A percentile compares a stretch with the other conserved stretches of the same genome.
phyloP scores from a whole-genome alignment of 2,329 filamentous ascomycete genomes.

The Drechmeria coniospora region DNA sequence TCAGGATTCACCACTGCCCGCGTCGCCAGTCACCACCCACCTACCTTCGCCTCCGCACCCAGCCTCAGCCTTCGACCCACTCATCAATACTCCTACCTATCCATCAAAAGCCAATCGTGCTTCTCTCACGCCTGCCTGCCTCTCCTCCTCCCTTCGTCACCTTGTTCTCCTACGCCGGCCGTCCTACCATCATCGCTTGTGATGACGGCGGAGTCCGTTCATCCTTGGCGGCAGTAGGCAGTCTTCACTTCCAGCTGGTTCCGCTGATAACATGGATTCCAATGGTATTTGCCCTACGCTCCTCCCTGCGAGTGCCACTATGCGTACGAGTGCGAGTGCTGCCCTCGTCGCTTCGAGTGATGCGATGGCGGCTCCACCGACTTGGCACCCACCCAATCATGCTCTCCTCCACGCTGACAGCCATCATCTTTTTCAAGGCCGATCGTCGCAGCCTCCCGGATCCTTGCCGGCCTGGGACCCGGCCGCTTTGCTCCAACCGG shows the following conservation, averaged over 20 bases:
- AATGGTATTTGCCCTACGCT: constrained; percentile 5
- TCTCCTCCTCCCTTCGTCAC: background rate
- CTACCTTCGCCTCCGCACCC: too few species aligned
- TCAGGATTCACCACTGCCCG: too few species aligned
- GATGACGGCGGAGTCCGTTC: background rate
- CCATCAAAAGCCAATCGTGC: background rate
- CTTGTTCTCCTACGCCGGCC: background rate
- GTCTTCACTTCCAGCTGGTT: background rate
- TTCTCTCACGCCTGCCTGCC: constrained; percentile 2
- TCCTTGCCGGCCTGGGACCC: constrained; percentile 24
- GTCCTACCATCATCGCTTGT: background rate
- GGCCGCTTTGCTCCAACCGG: constrained; percentile 23
- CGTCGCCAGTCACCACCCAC: too few species aligned
- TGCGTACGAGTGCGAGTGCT: too few species aligned
- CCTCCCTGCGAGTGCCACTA: too few species aligned
- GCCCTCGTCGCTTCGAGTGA: constrained; percentile 4
- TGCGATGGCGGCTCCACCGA: constrained; percentile 2
- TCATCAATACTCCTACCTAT: too few species aligned
- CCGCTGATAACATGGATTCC: constrained; percentile 3
- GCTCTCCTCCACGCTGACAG: too few species aligned
- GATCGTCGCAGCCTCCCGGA: constrained; percentile 12
- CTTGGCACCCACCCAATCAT: constrained; percentile 2
- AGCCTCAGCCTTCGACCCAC: too few species aligned
- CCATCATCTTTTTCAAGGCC: constrained; percentile 10
- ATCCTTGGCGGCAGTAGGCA: background rate